Conservation (phyloP, 1,284 basidiomycete species). For the Apiotrichum veenhuisii region DNA sequence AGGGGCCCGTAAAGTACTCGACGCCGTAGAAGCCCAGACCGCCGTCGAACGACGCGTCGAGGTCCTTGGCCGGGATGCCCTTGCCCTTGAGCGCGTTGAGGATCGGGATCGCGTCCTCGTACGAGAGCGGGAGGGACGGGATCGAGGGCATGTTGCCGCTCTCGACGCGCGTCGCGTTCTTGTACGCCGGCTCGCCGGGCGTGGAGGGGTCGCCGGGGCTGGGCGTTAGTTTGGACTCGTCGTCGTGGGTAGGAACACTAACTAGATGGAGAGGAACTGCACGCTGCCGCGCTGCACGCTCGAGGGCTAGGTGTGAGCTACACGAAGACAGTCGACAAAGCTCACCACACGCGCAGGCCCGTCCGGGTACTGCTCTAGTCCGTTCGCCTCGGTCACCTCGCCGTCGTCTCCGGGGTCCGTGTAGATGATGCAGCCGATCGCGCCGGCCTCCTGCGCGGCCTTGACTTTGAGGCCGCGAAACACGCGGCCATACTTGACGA, state of each 20-base stretch:
- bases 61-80: conserved; percentile 40
- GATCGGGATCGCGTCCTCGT: conserved; percentile 53
- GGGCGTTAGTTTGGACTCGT: too few relatives aligned
- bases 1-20: conserved; percentile 55
- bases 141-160: conserved; percentile 72
- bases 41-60: conserved; percentile 52
- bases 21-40: conserved; percentile 50
- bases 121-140: conserved; percentile 62
- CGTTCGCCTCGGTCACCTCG: conserved; percentile 70
- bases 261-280: conserved; percentile 63
- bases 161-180: conserved; percentile 68
- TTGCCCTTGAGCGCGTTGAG: conserved; percentile 48
- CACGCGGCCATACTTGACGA: conserved; percentile 72
- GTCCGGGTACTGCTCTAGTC: conserved; percentile 70
- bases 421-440: conserved; percentile 64
- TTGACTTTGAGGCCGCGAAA: conserved; percentile 71
- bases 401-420: conserved; percentile 87
- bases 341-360: conserved; percentile 74
- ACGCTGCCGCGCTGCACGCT: conserved; percentile 80
- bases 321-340: neutral
- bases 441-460: conserved; percentile 76
- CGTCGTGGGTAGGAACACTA: too few relatives aligned
- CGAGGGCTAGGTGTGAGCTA: conserved; percentile 52
- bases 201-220: conserved; percentile 62
- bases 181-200: conserved; percentile 81